Conservation (phyloP, 345 rosid genomes). For the Eucalyptus lansdowneana region DNA sequence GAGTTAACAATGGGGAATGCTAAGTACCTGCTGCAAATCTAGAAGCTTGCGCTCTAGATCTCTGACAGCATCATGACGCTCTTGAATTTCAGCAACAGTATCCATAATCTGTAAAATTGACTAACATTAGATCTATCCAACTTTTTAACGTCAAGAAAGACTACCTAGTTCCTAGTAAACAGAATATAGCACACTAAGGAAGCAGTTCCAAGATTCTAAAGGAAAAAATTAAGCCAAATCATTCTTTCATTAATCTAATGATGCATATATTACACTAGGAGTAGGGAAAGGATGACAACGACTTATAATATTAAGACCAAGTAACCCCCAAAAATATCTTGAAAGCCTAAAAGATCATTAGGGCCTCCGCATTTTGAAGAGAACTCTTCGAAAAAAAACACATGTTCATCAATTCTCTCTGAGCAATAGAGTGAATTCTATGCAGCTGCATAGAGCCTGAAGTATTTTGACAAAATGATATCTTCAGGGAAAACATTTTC, state of each 20-base stretch:
- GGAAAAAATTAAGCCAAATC: neutral
- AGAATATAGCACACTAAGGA: neutral
- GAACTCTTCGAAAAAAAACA: neutral
- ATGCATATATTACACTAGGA: neutral
- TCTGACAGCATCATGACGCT: slow-evolving; percentile 86
- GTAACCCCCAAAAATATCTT: neutral
- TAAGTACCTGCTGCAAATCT: slow-evolving; percentile 77
- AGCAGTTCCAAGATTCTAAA: neutral
- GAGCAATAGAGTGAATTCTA: neutral
- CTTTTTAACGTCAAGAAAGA: neutral
- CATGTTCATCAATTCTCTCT: neutral
- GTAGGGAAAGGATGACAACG: neutral
- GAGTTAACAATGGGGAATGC: neutral
- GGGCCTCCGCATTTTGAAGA: neutral
- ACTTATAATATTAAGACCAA: neutral
- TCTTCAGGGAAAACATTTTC: neutral
- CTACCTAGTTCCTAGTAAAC: neutral
- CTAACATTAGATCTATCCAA: neutral
- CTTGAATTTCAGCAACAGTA: slow-evolving; percentile 96
- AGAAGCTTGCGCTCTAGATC: slow-evolving; percentile 85
- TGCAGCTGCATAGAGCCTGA: neutral
- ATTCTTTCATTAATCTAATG: neutral
- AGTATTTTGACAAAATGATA: neutral
- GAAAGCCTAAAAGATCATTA: neutral
- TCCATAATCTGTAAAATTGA: slow-evolving; percentile 57